These are phyloP conservation scores for Cystofilobasidium ferigula DNA, from an alignment of 768 basidiomycete genomes.

Conservation along the genomic window DNA sequence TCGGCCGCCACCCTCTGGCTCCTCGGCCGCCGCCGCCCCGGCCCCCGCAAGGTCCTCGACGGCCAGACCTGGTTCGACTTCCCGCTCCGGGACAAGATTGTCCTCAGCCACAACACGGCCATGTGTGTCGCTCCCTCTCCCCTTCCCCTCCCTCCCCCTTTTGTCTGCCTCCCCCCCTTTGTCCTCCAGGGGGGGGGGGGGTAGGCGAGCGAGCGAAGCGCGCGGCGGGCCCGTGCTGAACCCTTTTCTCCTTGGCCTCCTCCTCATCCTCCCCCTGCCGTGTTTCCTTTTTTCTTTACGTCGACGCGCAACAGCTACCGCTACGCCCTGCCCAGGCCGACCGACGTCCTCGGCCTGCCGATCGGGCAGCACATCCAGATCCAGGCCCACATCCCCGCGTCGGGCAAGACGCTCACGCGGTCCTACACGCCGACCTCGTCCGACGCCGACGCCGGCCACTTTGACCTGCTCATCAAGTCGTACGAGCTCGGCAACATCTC, in stretches of 20 bases:
- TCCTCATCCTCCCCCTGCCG: neutral
- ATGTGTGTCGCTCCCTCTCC: conserved; percentile 47
- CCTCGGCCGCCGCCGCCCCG: neutral
- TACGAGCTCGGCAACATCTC: conserved; percentile 99
- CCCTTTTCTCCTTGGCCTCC: neutral
- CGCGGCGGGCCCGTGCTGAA: neutral
- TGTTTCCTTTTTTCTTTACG: too few species aligned
- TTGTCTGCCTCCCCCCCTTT: neutral
- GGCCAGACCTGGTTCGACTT: conserved; percentile 58
- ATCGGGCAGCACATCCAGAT: conserved; percentile 94
- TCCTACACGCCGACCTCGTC: conserved; percentile 93
- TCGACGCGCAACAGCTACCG: conserved; percentile 80
- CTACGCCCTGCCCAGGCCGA: conserved; percentile 63
- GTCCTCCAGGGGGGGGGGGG: too few species aligned
- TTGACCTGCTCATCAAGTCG: conserved; percentile 95
- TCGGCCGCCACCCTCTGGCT: conserved; percentile 4
- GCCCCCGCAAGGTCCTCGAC: conserved; percentile 18
- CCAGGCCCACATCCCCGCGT: conserved; percentile 58
- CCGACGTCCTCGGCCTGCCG: conserved; percentile 79
- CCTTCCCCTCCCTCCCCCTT: neutral
- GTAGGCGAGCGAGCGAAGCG: too few species aligned
- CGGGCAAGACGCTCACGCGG: conserved; percentile 77
- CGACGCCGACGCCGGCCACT: conserved; percentile 83
- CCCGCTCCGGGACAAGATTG: conserved; percentile 64
- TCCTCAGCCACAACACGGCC: conserved; percentile 90